phyloP scores from a whole-genome alignment of 768 basidiomycete species.

The Calocybe cyanea region DNA sequence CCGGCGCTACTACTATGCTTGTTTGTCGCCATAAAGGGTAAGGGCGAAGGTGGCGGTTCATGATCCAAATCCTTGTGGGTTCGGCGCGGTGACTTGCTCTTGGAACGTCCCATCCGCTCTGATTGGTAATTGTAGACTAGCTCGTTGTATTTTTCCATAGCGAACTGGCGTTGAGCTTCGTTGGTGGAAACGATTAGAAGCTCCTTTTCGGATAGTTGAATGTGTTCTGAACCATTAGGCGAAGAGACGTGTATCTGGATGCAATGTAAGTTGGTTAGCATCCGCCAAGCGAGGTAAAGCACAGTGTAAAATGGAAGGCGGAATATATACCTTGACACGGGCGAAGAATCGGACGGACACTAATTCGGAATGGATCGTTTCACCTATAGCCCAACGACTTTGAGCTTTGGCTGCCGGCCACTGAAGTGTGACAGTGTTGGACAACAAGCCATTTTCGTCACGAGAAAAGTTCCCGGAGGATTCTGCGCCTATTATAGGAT shows the following conservation, averaged over 20 bases:
- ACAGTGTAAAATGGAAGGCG: constrained; percentile 13
- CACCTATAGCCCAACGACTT: constrained; percentile 77
- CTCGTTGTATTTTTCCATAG: constrained; percentile 57
- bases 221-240: constrained; percentile 56
- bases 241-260: constrained; percentile 46
- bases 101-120: constrained; percentile 35
- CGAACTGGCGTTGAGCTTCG: constrained; percentile 62
- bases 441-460: constrained; percentile 57
- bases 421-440: constrained; percentile 62
- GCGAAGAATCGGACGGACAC: constrained; percentile 68
- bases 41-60: constrained; percentile 36
- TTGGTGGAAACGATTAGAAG: constrained; percentile 66
- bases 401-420: constrained; percentile 69
- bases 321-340: constrained; percentile 61
- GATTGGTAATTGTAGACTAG: constrained; percentile 21
- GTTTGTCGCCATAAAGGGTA: constrained; percentile 21
- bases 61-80: constrained; percentile 31
- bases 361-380: constrained; percentile 64
- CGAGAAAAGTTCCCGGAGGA: constrained; percentile 54
- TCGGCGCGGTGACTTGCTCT: constrained; percentile 56
- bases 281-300: constrained; percentile 8
- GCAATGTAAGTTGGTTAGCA: constrained; percentile 13
- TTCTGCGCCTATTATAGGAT: constrained; percentile 55
- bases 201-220: constrained; percentile 70
- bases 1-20: constrained; percentile 12